These are phyloP conservation scores for Colletotrichum salicis DNA, from an alignment of 2,329 filamentous ascomycete species.

Conservation along the genomic window DNA sequence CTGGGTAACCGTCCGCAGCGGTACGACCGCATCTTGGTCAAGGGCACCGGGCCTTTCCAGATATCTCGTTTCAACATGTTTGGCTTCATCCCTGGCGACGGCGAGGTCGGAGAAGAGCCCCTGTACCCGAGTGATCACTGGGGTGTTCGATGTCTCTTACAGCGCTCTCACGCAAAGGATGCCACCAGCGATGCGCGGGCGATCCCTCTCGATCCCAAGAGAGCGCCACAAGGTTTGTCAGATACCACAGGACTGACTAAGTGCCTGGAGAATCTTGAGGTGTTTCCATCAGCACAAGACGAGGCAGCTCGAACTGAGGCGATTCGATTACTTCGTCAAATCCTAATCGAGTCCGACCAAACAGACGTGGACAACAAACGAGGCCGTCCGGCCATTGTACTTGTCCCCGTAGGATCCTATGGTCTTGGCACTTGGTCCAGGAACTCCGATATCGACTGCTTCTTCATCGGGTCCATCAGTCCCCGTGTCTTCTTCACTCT, in stretches of 20 bases:
- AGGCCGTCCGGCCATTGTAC: conserved; percentile 51
- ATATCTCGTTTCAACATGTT: conserved; percentile 67
- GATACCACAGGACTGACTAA: conserved; percentile 48
- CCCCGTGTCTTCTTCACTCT: conserved; percentile 70
- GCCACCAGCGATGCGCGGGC: conserved; percentile 29
- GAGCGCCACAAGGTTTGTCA: conserved; percentile 44
- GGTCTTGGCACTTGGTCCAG: conserved; percentile 70
- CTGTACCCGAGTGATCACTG: conserved; percentile 66
- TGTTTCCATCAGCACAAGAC: conserved; percentile 61
- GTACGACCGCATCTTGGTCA: conserved; percentile 72
- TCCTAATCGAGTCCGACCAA: conserved; percentile 49
- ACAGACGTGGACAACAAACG: conserved; percentile 10
- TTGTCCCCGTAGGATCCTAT: conserved; percentile 74
- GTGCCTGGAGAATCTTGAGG: conserved; percentile 48
- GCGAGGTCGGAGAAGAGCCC: conserved; percentile 19
- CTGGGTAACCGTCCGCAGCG: conserved; percentile 68
- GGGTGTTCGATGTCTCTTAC: conserved; percentile 61
- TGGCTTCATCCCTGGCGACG: conserved; percentile 53
- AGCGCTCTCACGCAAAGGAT: not conserved
- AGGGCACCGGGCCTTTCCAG: conserved; percentile 50
- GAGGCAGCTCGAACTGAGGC: conserved; percentile 52
- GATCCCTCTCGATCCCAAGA: conserved; percentile 47
- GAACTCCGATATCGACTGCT: conserved; percentile 72
- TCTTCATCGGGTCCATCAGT: conserved; percentile 72
- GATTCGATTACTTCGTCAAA: conserved; percentile 55